Base-by-base conservation (phyloP, 2,329 filamentous ascomycete species). In the Sporothrix brasiliensis region DNA sequence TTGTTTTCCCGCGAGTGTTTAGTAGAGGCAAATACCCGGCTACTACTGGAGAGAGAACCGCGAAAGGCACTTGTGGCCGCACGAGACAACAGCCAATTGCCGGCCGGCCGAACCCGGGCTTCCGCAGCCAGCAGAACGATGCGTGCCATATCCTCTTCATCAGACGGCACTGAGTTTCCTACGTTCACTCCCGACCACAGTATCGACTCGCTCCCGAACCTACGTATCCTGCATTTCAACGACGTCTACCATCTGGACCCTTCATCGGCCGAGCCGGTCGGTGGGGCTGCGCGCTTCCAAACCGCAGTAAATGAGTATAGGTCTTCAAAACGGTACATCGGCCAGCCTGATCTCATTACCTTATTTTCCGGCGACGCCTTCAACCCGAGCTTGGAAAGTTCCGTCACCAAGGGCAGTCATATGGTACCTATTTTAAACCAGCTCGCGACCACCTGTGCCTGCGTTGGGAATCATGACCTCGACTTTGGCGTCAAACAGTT, bases 351-450 rank as follows among this genome's bases (percentile, higher is more conserved):
- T 52, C 81, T 93, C 4, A 77, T 96, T 67, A 94, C 92, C 1
- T 85, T 97, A 75, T 97, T 97, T 80, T 97, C 93, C 2, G 93
- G 93, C 50, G 94, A 97, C 84, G 93, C 91, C 11, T 97, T 95
- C 80, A 97, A 97, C 78, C 93, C 94, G 0, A 94, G 92, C 75
- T 81, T 97, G 71, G 93, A 97, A 80, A 94, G 91, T 76, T 92
- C 91, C 21, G 89, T 97, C 47, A 97, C 93, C 2, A 97, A 97
- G 81, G 93, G 92, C 60, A 85, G 89, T 74, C 94, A 97, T 79
- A 97, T 97, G 94, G 89, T 97, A 11, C 91, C 92, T 0, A 85
- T 95, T 11, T 81, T 97, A 60, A 97, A 97, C 78, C 83, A 85
- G 30, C 87, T 93, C 74, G 88, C 89, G 4, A 95, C 92, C 0